These are phyloP conservation scores for Xylaria intraflava DNA, from an alignment of 495 filamentous ascomycete genomes.

Conservation along the genomic window DNA sequence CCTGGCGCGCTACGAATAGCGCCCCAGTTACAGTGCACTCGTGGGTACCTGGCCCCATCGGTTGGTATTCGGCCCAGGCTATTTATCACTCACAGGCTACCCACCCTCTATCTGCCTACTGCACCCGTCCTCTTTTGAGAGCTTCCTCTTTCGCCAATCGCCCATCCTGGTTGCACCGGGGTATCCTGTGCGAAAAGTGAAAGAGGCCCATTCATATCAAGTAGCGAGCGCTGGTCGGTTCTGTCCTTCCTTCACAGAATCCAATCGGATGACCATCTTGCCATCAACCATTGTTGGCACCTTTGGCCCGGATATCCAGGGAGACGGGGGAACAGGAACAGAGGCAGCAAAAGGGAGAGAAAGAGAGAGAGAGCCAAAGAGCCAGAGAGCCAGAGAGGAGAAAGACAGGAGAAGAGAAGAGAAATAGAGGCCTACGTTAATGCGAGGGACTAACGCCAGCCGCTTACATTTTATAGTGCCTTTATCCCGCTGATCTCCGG, in stretches of 20 bases:
- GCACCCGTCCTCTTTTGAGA: conserved; percentile 4
- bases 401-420: not conserved
- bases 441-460: not conserved
- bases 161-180: not conserved
- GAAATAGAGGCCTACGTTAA: not conserved
- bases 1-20: too few relatives aligned
- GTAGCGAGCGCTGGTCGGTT: not conserved
- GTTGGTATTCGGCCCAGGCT: not conserved
- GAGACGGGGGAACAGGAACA: not conserved
- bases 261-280: not conserved
- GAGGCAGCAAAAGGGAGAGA: not conserved
- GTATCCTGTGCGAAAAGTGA: not conserved
- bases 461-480: not conserved
- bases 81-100: conserved; percentile 2
- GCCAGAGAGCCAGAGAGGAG: not conserved
- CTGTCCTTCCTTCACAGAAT: not conserved
- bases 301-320: not conserved
- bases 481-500: not conserved
- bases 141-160: conserved; percentile 14
- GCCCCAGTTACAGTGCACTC: too few relatives aligned
- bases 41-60: too few relatives aligned
- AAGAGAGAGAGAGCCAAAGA: too few relatives aligned
- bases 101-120: conserved; percentile 3
- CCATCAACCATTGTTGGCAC: not conserved
- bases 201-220: not conserved